Percentiles rank a stretch among this genome's conserved stretches.
phyloP scores from a whole-genome alignment of 306 rosid genomes.

The Begonia peltatifolia region DNA sequence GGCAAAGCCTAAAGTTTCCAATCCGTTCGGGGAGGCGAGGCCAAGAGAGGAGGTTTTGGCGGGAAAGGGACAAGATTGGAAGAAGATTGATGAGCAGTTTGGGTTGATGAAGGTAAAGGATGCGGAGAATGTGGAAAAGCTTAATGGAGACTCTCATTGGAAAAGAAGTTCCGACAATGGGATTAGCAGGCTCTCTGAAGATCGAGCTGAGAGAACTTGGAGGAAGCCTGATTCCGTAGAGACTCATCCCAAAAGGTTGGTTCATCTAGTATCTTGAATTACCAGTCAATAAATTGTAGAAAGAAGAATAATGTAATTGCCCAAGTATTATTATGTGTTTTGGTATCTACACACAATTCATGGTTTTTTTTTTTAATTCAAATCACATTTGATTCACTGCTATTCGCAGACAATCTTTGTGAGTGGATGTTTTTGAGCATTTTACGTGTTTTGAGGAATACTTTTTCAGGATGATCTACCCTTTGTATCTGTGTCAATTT shows the following conservation, averaged over 20 bases:
- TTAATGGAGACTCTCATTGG: slow-evolving; percentile 21
- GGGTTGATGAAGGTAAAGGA: slow-evolving; percentile 56
- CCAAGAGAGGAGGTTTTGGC: slow-evolving; percentile 96
- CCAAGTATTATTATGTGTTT: too few species aligned
- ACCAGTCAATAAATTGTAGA: too few species aligned
- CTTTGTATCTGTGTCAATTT: too few species aligned
- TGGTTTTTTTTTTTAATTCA: too few species aligned
- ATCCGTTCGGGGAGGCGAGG: slow-evolving; percentile 76
- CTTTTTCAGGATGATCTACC: too few species aligned
- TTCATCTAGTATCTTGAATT: background rate
- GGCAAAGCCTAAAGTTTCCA: slow-evolving; percentile 42
- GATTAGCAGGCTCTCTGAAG: slow-evolving; percentile 28
- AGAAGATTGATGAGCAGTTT: slow-evolving; percentile 79
- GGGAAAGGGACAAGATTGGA: slow-evolving; percentile 84
- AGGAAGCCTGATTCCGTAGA: slow-evolving; percentile 45
- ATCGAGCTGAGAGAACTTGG: slow-evolving; percentile 49
- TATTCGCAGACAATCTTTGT: too few species aligned
- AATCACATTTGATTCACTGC: too few species aligned
- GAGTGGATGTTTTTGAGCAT: too few species aligned
- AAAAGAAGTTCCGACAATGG: slow-evolving; percentile 44
- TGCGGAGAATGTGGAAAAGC: slow-evolving; percentile 18
- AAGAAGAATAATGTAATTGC: too few species aligned
- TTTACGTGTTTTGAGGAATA: too few species aligned
- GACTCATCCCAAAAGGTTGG: slow-evolving; percentile 19
- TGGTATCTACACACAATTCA: too few species aligned